phyloP scores from a whole-genome alignment of 1,139 yeast species.

The Geotrichum candidum region DNA sequence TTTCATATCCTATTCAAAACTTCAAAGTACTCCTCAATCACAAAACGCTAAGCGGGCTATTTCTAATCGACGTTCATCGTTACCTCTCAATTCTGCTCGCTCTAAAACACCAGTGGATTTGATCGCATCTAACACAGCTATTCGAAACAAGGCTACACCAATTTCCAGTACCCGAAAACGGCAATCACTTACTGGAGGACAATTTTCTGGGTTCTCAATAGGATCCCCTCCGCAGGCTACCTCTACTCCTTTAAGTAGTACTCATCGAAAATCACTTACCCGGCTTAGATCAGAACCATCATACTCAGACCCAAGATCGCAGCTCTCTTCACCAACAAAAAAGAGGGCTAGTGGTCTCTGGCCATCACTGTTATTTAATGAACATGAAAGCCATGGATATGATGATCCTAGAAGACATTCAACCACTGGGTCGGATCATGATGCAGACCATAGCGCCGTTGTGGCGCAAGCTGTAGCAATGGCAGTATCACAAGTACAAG shows the following conservation, averaged over 20 bases:
- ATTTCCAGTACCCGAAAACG: neutral
- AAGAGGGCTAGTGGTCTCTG: neutral
- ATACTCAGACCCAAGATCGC: neutral
- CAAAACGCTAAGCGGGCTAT: neutral
- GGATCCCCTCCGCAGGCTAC: neutral
- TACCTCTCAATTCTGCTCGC: neutral
- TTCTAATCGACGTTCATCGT: conserved; percentile 3
- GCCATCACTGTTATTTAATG: neutral
- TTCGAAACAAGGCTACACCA: neutral
- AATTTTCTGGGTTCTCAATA: neutral
- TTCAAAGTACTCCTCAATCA: neutral
- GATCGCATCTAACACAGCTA: neutral
- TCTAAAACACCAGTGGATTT: neutral
- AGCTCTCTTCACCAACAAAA: neutral
- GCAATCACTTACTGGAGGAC: neutral
- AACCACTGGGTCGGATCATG: neutral
- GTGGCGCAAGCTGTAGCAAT: conserved; percentile 16
- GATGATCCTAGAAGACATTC: neutral
- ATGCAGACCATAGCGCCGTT: conserved; percentile 1
- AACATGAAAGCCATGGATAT: neutral
- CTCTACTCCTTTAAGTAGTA: neutral
- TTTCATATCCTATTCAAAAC: conserved; percentile 20
- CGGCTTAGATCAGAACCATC: neutral
- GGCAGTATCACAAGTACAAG: conserved; percentile 17
- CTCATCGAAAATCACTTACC: neutral